A percentile compares a stretch with the other conserved stretches of the same genome.
These are phyloP conservation scores for Heterococcus sp. DNA, from an alignment of 108 stramenopile genomes.

Conservation along the genomic window DNA sequence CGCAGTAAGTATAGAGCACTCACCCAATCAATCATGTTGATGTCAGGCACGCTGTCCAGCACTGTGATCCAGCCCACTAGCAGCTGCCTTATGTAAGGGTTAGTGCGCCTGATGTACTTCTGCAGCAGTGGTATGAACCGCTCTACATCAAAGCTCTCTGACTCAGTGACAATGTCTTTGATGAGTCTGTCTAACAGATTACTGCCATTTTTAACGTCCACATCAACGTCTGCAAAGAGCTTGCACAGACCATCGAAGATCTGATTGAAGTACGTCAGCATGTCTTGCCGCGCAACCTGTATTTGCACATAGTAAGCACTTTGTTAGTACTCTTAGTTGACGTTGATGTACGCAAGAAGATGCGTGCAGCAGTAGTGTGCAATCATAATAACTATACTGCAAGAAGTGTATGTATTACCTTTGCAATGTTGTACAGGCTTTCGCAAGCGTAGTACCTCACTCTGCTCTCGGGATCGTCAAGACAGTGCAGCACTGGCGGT, in stretches of 20 bases:
- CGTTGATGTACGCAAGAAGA: neutral
- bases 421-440: slow-evolving; percentile 93
- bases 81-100: slow-evolving; percentile 92
- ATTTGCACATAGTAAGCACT: too few species aligned
- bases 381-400: too few species aligned
- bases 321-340: neutral
- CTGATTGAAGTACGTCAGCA: slow-evolving; percentile 82
- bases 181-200: slow-evolving; percentile 81
- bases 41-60: slow-evolving; percentile 90
- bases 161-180: slow-evolving; percentile 90
- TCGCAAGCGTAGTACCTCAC: slow-evolving; percentile 98
- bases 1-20: neutral
- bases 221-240: slow-evolving; percentile 88
- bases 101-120: slow-evolving; percentile 87
- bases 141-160: slow-evolving; percentile 83
- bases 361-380: neutral
- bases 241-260: slow-evolving; percentile 94
- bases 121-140: slow-evolving; percentile 90
- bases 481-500: slow-evolving; percentile 92
- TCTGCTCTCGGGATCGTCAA: slow-evolving; percentile 92
- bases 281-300: slow-evolving; percentile 69
- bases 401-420: slow-evolving; percentile 66
- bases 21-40: slow-evolving; percentile 82
- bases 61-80: slow-evolving; percentile 91
- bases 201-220: slow-evolving; percentile 96